Percentiles rank a stretch among this genome's conserved stretches.
Conservation (phyloP, 2,329 filamentous ascomycete genomes). For the Thielaviopsis ethacetica region DNA sequence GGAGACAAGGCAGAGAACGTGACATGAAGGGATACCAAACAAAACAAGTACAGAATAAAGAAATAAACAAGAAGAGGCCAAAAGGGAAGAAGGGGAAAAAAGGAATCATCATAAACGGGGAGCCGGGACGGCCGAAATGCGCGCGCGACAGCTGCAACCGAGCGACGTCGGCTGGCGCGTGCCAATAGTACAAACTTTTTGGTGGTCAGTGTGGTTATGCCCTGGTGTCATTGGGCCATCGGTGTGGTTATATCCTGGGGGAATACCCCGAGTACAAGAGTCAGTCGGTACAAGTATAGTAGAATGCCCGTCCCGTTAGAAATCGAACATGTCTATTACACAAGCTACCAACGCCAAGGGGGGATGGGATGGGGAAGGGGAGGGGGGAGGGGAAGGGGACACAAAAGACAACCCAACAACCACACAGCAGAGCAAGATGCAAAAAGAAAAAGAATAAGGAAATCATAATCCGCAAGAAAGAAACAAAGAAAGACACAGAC, state of each 20-base stretch:
- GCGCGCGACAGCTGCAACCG: neutral
- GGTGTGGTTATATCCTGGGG: no score
- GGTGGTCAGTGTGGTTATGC: neutral
- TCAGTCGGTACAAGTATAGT: no score
- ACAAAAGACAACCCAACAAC: slow-evolving; percentile 1
- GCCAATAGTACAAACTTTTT: neutral
- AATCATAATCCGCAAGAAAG: neutral
- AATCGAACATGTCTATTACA: no score
- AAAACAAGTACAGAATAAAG: neutral
- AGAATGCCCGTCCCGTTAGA: no score
- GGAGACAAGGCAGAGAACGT: neutral
- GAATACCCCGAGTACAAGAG: no score
- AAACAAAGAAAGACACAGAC: neutral
- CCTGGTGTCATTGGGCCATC: no score
- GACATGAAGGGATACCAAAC: neutral
- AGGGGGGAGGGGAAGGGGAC: no score
- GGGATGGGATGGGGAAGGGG: no score
- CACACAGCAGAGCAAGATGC: neutral
- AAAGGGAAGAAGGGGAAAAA: neutral
- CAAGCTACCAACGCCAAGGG: neutral
- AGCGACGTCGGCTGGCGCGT: neutral
- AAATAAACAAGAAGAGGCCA: neutral
- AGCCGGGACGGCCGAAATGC: neutral
- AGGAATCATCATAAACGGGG: neutral
- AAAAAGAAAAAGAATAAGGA: neutral